A percentile compares a stretch with the other conserved stretches of the same genome.
Conservation (phyloP, 352 stramenopile genomes). For the Thalassiosira delicatula region DNA sequence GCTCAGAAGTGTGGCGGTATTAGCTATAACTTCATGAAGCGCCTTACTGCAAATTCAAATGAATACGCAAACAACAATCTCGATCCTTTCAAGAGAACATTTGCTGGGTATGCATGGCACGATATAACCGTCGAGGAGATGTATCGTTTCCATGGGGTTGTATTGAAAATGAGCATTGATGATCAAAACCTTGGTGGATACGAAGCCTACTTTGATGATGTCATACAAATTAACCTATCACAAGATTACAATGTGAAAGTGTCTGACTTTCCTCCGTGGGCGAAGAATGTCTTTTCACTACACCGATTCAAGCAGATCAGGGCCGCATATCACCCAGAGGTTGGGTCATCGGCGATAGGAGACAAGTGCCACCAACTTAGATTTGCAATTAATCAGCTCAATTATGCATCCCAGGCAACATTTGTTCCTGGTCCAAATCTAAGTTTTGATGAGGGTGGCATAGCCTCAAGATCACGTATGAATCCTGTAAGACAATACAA, state of each 20-base stretch:
- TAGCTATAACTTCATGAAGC: slow-evolving; percentile 24
- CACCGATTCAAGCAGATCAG: slow-evolving; percentile 29
- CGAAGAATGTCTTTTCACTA: slow-evolving; percentile 14
- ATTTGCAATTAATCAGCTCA: slow-evolving; percentile 22
- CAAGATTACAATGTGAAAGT: not conserved
- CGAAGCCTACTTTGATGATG: slow-evolving; percentile 7
- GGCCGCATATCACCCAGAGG: slow-evolving; percentile 37
- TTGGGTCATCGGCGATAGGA: not conserved
- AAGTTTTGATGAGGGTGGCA: slow-evolving; percentile 42
- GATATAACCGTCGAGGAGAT: slow-evolving; percentile 27
- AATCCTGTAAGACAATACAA: slow-evolving; percentile 41
- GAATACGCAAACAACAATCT: slow-evolving; percentile 13
- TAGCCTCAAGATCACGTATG: slow-evolving; percentile 19
- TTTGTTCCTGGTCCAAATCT: slow-evolving; percentile 22
- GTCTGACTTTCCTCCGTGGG: slow-evolving; percentile 18
- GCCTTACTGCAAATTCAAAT: slow-evolving; percentile 28
- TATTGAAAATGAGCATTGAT: slow-evolving; percentile 37
- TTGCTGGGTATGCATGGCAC: not conserved
- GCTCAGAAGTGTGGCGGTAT: slow-evolving; percentile 5
- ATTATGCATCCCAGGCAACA: slow-evolving; percentile 4
- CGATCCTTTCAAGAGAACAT: not conserved
- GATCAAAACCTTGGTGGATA: slow-evolving; percentile 30
- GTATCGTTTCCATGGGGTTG: slow-evolving; percentile 30
- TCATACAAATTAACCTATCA: not conserved
- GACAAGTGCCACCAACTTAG: slow-evolving; percentile 30